These are phyloP conservation scores for Talaromyces thailandensis DNA, from an alignment of 495 filamentous ascomycete genomes.

Conservation along the genomic window DNA sequence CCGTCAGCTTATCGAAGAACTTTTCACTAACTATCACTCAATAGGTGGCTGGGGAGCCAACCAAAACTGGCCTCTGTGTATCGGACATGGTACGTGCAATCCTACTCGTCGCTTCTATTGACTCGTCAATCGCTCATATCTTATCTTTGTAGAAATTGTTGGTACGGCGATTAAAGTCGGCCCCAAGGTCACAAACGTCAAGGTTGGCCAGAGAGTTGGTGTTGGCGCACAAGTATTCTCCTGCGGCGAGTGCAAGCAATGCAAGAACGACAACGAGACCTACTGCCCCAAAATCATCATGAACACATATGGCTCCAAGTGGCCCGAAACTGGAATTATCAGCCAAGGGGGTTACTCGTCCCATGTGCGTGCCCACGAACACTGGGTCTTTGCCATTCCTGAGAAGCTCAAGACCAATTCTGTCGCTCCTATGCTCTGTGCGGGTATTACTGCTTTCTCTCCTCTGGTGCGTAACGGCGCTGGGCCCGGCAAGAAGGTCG, in stretches of 20 bases:
- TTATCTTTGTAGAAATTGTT: constrained; percentile 45
- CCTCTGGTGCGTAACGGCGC: constrained; percentile 68
- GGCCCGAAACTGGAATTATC: constrained; percentile 52
- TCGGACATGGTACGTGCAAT: constrained; percentile 47
- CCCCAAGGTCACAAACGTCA: constrained; percentile 52
- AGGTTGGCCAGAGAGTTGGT: constrained; percentile 69
- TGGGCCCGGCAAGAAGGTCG: constrained; percentile 74
- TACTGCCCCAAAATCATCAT: constrained; percentile 57
- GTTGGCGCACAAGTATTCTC: constrained; percentile 70
- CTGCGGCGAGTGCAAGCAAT: constrained; percentile 60
- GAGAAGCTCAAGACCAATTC: constrained; percentile 54
- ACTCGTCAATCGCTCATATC: not conserved
- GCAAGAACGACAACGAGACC: constrained; percentile 67
- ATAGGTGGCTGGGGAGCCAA: constrained; percentile 59
- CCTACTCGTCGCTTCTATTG: not conserved
- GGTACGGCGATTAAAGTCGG: constrained; percentile 66
- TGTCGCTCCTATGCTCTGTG: constrained; percentile 85
- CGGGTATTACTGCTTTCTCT: constrained; percentile 72
- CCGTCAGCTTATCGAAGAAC: not conserved
- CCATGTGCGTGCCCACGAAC: constrained; percentile 67
- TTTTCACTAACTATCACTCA: constrained; percentile 5
- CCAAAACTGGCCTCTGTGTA: constrained; percentile 57
- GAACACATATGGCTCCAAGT: constrained; percentile 59
- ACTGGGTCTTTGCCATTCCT: constrained; percentile 71
- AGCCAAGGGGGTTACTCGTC: constrained; percentile 59